Evolutionary conservation across 108 stramenopile genomes (phyloP).

Genomic region (Skeletonema menzelii): DNA sequence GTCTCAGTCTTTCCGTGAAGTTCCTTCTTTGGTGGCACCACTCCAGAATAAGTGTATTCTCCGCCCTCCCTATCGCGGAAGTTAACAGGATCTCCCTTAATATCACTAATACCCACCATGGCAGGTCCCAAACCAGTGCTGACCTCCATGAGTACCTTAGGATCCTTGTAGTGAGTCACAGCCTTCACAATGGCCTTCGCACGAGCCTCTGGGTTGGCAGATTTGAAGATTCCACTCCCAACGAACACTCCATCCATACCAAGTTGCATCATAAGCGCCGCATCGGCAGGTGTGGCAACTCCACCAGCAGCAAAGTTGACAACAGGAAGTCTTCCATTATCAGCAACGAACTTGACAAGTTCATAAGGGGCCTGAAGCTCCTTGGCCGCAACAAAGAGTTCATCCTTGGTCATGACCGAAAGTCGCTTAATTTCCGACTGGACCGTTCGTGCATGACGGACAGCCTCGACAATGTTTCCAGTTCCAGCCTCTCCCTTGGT

Average conservation of each 20-base stretch:
- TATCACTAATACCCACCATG: conserved; percentile 98
- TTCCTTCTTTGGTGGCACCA: conserved; percentile 90
- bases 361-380: conserved; percentile 93
- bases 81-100: conserved; percentile 95
- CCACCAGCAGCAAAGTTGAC: conserved; percentile 99
- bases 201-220: conserved; percentile 90
- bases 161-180: conserved; percentile 95
- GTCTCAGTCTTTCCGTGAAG: conserved; percentile 89
- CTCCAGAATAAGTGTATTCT: conserved; percentile 69
- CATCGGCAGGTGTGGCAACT: conserved; percentile 98
- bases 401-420: conserved; percentile 90
- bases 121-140: conserved; percentile 95
- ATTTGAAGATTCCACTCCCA: conserved; percentile 98
- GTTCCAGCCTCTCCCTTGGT: conserved; percentile 99
- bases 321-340: conserved; percentile 93
- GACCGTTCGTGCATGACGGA: conserved; percentile 94
- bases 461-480: conserved; percentile 99
- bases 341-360: conserved; percentile 90
- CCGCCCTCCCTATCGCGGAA: conserved; percentile 99
- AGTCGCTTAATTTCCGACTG: conserved; percentile 87
- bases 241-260: conserved; percentile 99
- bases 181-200: conserved; percentile 97
- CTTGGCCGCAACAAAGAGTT: conserved; percentile 97
- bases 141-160: conserved; percentile 96
- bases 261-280: conserved; percentile 99